phyloP scores from a whole-genome alignment of 768 basidiomycete genomes.

The Leccinum fibrillosum region DNA sequence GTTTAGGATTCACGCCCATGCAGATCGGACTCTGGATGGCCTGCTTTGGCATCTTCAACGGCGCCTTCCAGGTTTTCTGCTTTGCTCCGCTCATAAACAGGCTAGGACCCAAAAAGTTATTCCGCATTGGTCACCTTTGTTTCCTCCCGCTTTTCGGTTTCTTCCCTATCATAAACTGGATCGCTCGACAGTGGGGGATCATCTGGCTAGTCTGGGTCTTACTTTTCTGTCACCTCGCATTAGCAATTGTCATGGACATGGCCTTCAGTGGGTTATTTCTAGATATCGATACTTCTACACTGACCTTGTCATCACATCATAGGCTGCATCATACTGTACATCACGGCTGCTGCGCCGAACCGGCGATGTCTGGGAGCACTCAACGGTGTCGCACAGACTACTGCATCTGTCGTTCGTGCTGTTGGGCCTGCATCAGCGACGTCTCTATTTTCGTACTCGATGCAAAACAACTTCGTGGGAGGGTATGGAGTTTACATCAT shows the following conservation, averaged over 20 bases:
- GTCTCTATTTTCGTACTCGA: constrained; percentile 37
- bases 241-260: constrained; percentile 28
- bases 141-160: constrained; percentile 31
- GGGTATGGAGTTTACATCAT: constrained; percentile 36
- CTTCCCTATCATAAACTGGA: constrained; percentile 31
- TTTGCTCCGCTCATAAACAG: constrained; percentile 31
- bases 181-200: constrained; percentile 24
- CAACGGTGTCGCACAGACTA: constrained; percentile 46
- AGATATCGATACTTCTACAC: neutral
- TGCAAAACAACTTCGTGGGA: constrained; percentile 33
- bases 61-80: constrained; percentile 29
- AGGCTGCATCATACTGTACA: constrained; percentile 72
- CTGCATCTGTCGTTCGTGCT: constrained; percentile 30
- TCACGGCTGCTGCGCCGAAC: constrained; percentile 64
- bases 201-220: constrained; percentile 25
- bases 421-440: constrained; percentile 33
- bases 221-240: constrained; percentile 23
- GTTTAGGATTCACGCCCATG: constrained; percentile 35
- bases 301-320: neutral
- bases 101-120: constrained; percentile 32
- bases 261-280: constrained; percentile 25
- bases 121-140: constrained; percentile 22
- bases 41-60: constrained; percentile 31
- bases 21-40: constrained; percentile 38
- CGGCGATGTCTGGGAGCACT: constrained; percentile 62